A percentile compares a stretch with the other conserved stretches of the same genome.
phyloP scores from a whole-genome alignment of 495 filamentous ascomycete genomes.

The Podospora sp. region DNA sequence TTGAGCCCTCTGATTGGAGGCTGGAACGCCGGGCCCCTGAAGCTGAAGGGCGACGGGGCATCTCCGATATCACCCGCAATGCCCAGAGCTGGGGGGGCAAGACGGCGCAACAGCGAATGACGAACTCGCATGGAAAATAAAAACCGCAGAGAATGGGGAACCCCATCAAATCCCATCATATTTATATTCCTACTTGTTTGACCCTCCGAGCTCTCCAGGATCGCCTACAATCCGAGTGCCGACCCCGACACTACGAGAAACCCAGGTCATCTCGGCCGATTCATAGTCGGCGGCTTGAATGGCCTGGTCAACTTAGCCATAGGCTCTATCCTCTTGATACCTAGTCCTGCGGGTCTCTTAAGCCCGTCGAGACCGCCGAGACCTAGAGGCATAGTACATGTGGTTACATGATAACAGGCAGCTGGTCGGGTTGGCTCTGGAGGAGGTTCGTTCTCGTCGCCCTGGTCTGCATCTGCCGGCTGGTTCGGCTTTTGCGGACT shows the following conservation, averaged over 20 bases:
- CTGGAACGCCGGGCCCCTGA: neutral
- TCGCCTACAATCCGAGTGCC: too few relatives aligned
- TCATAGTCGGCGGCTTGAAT: slow-evolving; percentile 52
- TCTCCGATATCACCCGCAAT: too few relatives aligned
- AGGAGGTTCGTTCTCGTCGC: slow-evolving; percentile 31
- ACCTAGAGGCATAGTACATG: slow-evolving; percentile 35
- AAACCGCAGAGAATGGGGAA: too few relatives aligned
- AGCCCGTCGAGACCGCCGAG: slow-evolving; percentile 30
- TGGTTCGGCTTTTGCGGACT: neutral
- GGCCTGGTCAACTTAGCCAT: slow-evolving; percentile 49
- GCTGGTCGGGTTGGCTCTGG: slow-evolving; percentile 41
- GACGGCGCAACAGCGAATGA: too few relatives aligned
- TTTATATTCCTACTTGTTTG: neutral
- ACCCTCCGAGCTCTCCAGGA: too few relatives aligned
- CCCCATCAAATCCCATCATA: too few relatives aligned
- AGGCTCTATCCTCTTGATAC: slow-evolving; percentile 37
- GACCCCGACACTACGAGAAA: too few relatives aligned
- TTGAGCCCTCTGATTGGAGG: neutral
- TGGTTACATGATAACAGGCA: slow-evolving; percentile 46
- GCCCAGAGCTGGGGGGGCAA: too few relatives aligned
- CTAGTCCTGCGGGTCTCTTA: slow-evolving; percentile 38
- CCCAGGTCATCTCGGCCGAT: slow-evolving; percentile 21
- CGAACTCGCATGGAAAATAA: too few relatives aligned
- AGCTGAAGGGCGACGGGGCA: too few relatives aligned
- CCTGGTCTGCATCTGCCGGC: neutral